phyloP scores from a whole-genome alignment of 441 rosid genomes.

The Erodium moschatum region DNA sequence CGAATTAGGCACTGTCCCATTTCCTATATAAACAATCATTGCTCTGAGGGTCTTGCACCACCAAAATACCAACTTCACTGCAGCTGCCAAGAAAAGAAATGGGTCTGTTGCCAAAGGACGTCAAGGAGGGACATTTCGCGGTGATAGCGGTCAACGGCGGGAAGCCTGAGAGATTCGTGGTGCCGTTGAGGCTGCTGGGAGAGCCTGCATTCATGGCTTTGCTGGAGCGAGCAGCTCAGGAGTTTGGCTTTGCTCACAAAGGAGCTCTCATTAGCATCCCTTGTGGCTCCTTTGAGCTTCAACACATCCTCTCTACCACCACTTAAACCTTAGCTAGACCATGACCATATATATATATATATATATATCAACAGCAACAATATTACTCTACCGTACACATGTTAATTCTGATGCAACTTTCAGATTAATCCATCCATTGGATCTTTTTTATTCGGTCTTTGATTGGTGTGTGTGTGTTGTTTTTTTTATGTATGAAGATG shows the following conservation, averaged over 20 bases:
- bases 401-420: no score
- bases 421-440: neutral
- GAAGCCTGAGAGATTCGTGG: neutral
- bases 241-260: neutral
- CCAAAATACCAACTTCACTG: no score
- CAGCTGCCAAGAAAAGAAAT: no score
- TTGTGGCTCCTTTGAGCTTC: neutral
- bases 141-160: neutral
- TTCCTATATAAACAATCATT: neutral
- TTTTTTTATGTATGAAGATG: neutral
- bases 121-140: constrained; percentile 3
- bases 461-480: neutral
- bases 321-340: no score
- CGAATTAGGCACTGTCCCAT: neutral
- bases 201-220: neutral
- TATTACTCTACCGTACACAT: no score
- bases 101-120: neutral
- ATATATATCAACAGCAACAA: no score
- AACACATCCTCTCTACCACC: neutral
- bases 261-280: neutral
- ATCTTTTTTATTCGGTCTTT: neutral
- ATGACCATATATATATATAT: no score
- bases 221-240: neutral
- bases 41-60: neutral
- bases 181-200: neutral